Evolutionary conservation across 2,329 filamentous ascomycete species (phyloP).

Genomic region (Tolypocladium pustulatum): DNA sequence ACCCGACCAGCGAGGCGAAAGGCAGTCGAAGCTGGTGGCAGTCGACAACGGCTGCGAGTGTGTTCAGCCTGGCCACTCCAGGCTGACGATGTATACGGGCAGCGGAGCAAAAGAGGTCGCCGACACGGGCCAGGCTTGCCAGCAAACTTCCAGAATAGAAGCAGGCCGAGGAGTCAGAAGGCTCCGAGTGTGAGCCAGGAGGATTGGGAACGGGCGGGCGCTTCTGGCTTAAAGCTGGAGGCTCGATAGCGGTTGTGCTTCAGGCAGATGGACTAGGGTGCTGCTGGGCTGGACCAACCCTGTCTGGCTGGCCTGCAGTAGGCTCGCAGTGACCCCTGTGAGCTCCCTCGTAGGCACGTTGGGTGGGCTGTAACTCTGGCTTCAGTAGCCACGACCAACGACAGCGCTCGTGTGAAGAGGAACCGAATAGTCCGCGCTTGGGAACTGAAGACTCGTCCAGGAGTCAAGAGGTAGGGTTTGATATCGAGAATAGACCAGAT

Average conservation of each 20-base stretch:
- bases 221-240: slow-evolving; percentile 19
- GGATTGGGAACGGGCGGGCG: slow-evolving; percentile 15
- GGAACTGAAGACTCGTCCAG: neutral
- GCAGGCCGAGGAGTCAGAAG: slow-evolving; percentile 9
- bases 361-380: neutral
- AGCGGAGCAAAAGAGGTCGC: slow-evolving; percentile 9
- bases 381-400: neutral
- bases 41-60: neutral
- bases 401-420: neutral
- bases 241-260: slow-evolving; percentile 13
- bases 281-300: slow-evolving; percentile 4
- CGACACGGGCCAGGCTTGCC: slow-evolving; percentile 9
- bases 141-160: slow-evolving; percentile 13
- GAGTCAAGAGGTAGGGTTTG: neutral
- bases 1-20: neutral
- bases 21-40: neutral
- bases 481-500: neutral
- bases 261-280: slow-evolving; percentile 5
- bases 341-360: neutral
- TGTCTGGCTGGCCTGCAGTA: slow-evolving; percentile 4
- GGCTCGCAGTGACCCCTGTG: slow-evolving; percentile 2
- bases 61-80: slow-evolving; percentile 1
- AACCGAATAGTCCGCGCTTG: neutral
- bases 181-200: slow-evolving; percentile 8
- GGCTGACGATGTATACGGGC: slow-evolving; percentile 1